These are phyloP conservation scores for Fusarium stilboides DNA, from an alignment of 2,329 filamentous ascomycete genomes.

Conservation along the genomic window DNA sequence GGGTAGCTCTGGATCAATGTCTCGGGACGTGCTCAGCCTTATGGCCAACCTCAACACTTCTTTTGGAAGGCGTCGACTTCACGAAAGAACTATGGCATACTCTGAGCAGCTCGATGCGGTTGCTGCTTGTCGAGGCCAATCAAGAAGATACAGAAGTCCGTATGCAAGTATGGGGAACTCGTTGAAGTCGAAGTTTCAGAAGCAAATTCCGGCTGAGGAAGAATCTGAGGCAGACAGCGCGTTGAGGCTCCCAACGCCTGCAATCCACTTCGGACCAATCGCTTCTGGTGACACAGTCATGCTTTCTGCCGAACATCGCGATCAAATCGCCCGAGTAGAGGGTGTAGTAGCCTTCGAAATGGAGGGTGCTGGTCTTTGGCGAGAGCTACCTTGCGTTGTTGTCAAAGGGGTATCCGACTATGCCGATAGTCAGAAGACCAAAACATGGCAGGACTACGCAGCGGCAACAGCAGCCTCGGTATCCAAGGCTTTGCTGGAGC, in stretches of 20 bases:
- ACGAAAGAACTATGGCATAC: neutral
- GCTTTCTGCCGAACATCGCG: slow-evolving; percentile 54
- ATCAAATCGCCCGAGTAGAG: slow-evolving; percentile 47
- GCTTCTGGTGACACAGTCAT: slow-evolving; percentile 58
- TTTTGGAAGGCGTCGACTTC: neutral
- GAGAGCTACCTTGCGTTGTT: slow-evolving; percentile 55
- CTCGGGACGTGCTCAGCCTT: neutral
- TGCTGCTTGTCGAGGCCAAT: neutral
- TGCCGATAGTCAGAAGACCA: neutral
- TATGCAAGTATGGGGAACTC: fast-evolving
- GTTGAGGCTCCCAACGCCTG: fast-evolving
- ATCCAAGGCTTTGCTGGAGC: slow-evolving; percentile 1
- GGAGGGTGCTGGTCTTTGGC: slow-evolving; percentile 54
- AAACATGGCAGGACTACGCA: slow-evolving; percentile 17
- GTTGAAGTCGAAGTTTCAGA: fast-evolving
- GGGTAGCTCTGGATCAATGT: neutral
- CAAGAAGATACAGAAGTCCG: neutral
- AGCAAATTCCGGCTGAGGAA: neutral
- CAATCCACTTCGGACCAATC: slow-evolving; percentile 35
- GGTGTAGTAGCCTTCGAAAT: slow-evolving; percentile 51
- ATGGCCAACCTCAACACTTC: neutral
- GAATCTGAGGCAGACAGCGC: fast-evolving
- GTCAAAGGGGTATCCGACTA: slow-evolving; percentile 49
- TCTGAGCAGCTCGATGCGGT: neutral
- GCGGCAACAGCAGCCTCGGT: slow-evolving; percentile 8